These are phyloP conservation scores for Coemansia sp. DNA, from an alignment of 192 early-diverging fungal species.

Conservation along the genomic window DNA sequence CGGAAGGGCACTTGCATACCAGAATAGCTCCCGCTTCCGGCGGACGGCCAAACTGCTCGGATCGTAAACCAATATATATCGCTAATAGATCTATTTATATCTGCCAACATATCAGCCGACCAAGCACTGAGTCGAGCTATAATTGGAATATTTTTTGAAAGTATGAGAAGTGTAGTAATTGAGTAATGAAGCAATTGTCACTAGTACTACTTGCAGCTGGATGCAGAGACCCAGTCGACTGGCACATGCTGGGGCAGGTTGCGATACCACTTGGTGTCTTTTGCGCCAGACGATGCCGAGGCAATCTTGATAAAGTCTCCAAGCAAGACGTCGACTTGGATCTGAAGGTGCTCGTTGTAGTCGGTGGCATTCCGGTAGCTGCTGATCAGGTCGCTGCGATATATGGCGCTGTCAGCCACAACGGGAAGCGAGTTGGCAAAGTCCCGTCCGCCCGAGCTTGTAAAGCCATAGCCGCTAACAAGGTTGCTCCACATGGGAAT, in stretches of 20 bases:
- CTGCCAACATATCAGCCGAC: background rate
- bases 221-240: constrained; percentile 58
- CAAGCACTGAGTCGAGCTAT: background rate
- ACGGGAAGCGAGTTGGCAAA: constrained; percentile 45
- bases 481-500: constrained; percentile 52
- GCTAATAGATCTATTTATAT: background rate
- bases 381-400: constrained; percentile 64
- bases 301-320: constrained; percentile 55
- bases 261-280: constrained; percentile 68
- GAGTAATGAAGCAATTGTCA: background rate
- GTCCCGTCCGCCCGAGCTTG: background rate
- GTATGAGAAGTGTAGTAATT: background rate
- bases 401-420: constrained; percentile 62
- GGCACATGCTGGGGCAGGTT: constrained; percentile 60
- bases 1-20: background rate
- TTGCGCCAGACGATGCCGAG: constrained; percentile 51
- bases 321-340: constrained; percentile 63
- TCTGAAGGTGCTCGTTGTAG: constrained; percentile 67
- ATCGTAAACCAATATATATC: constrained; percentile 3
- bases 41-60: constrained; percentile 44
- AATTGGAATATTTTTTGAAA: constrained; percentile 7
- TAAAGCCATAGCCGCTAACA: constrained; percentile 31
- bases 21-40: constrained; percentile 38
- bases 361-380: constrained; percentile 69
- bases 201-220: constrained; percentile 30